These are phyloP conservation scores for Rosa rugosa DNA, from an alignment of 306 rosid species.

Conservation along the genomic window DNA sequence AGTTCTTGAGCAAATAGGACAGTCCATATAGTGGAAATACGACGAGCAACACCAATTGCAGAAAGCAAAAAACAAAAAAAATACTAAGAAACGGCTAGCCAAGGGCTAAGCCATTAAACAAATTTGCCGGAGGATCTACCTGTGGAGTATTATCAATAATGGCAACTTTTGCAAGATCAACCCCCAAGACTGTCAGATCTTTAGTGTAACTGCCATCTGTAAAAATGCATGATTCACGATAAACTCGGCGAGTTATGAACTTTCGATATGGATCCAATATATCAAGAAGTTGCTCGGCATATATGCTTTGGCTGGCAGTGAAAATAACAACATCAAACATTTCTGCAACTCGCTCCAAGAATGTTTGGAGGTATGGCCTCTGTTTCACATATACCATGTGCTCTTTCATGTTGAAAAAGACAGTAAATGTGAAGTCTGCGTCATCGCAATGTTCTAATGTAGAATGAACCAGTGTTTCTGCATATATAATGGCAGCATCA, in stretches of 20 bases:
- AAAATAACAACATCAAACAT: slow-evolving; percentile 90
- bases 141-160: slow-evolving; percentile 97
- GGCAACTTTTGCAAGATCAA: slow-evolving; percentile 86
- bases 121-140: slow-evolving; percentile 45
- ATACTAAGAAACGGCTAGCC: slow-evolving; percentile 8
- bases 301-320: slow-evolving; percentile 98
- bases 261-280: slow-evolving; percentile 80
- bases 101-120: slow-evolving; percentile 7
- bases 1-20: slow-evolving; percentile 1
- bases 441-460: slow-evolving; percentile 75
- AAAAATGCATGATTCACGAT: slow-evolving; percentile 91
- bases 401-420: slow-evolving; percentile 87
- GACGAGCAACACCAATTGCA: not conserved
- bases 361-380: slow-evolving; percentile 81
- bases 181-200: slow-evolving; percentile 88
- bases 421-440: slow-evolving; percentile 82
- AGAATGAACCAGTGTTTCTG: slow-evolving; percentile 99
- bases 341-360: slow-evolving; percentile 92
- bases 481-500: slow-evolving; percentile 28
- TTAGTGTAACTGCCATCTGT: slow-evolving; percentile 89
- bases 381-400: slow-evolving; percentile 79
- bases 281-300: slow-evolving; percentile 90
- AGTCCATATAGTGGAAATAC: not conserved
- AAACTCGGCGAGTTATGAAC: slow-evolving; percentile 74
- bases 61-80: slow-evolving; percentile 10